Conservation (phyloP, 2,329 filamentous ascomycete genomes). For the Metarhizium rileyi region DNA sequence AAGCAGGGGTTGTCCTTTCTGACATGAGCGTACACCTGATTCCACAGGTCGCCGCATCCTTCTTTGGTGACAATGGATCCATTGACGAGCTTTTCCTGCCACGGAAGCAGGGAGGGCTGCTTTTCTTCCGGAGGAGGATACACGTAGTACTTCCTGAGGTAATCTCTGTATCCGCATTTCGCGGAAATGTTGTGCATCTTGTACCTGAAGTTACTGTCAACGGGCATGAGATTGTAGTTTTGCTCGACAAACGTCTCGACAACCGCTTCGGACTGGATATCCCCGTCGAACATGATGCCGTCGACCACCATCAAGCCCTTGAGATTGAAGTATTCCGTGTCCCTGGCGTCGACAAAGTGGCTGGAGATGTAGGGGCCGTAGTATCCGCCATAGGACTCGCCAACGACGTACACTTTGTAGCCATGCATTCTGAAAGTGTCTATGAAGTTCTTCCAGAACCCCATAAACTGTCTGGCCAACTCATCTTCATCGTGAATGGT, state of each 20-base stretch:
- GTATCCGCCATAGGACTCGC: slow-evolving; percentile 58
- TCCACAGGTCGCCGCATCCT: slow-evolving; percentile 48
- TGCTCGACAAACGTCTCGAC: slow-evolving; percentile 51
- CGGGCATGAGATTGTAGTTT: slow-evolving; percentile 48
- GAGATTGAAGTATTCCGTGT: slow-evolving; percentile 58
- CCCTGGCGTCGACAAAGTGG: slow-evolving; percentile 58
- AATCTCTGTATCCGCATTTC: slow-evolving; percentile 53
- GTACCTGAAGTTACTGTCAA: slow-evolving; percentile 50
- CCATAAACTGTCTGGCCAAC: slow-evolving; percentile 60
- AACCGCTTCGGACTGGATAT: slow-evolving; percentile 34
- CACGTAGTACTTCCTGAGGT: slow-evolving; percentile 48
- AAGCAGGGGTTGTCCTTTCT: slow-evolving; percentile 64
- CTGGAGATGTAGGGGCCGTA: slow-evolving; percentile 65
- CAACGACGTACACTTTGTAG: slow-evolving; percentile 63
- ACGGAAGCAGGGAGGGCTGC: slow-evolving; percentile 41
- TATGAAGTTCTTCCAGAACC: slow-evolving; percentile 72
- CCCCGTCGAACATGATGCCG: slow-evolving; percentile 48
- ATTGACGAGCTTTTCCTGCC: slow-evolving; percentile 21
- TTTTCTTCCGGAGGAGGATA: slow-evolving; percentile 60
- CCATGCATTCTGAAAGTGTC: slow-evolving; percentile 58
- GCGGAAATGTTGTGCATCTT: slow-evolving; percentile 41
- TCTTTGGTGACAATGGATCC: slow-evolving; percentile 22
- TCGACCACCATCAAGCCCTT: slow-evolving; percentile 65
- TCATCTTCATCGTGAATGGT: slow-evolving; percentile 59
- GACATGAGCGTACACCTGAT: slow-evolving; percentile 44